A percentile compares a stretch with the other conserved stretches of the same genome.
These are phyloP conservation scores for Phytophthora constricta DNA, from an alignment of 352 stramenopile species.

Conservation along the genomic window DNA sequence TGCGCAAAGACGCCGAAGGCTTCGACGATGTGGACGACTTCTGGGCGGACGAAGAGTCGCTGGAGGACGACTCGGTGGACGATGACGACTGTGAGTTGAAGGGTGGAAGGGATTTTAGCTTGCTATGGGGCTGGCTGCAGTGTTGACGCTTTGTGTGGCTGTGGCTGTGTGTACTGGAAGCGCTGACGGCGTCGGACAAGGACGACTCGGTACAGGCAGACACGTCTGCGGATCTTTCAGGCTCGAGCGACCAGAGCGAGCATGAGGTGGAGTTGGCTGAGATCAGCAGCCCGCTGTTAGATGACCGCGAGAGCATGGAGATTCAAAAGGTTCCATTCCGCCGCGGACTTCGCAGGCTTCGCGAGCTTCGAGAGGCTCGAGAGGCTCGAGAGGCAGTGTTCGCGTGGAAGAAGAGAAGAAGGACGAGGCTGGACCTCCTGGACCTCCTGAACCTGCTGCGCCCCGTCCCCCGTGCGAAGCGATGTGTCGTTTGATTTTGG, in stretches of 20 bases:
- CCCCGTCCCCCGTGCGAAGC: conserved; percentile 30
- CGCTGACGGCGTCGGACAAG: conserved; percentile 51
- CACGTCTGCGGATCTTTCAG: conserved; percentile 50
- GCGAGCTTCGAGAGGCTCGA: conserved; percentile 12
- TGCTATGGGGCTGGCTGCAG: background rate
- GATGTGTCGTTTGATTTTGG: conserved; percentile 56
- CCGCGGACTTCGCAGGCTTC: too few relatives aligned
- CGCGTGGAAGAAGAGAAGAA: conserved; percentile 29
- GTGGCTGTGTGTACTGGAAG: conserved; percentile 15
- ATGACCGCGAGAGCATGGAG: conserved; percentile 37
- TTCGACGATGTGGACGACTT: conserved; percentile 91
- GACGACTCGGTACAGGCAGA: conserved; percentile 39
- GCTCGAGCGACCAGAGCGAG: conserved; percentile 60
- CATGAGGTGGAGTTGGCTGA: conserved; percentile 51
- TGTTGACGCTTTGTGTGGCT: conserved; percentile 18
- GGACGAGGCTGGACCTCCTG: conserved; percentile 4
- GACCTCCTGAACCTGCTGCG: too few relatives aligned
- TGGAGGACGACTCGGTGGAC: conserved; percentile 45
- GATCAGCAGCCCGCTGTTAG: conserved; percentile 38
- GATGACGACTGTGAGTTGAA: conserved; percentile 36
- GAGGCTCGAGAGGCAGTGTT: conserved; percentile 34
- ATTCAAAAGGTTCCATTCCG: conserved; percentile 41
- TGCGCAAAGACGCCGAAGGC: conserved; percentile 78
- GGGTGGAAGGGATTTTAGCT: background rate
- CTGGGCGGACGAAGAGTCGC: conserved; percentile 71